Conservation (phyloP, 1,284 basidiomycete genomes). For the Tetrapyrgos nigripes region DNA sequence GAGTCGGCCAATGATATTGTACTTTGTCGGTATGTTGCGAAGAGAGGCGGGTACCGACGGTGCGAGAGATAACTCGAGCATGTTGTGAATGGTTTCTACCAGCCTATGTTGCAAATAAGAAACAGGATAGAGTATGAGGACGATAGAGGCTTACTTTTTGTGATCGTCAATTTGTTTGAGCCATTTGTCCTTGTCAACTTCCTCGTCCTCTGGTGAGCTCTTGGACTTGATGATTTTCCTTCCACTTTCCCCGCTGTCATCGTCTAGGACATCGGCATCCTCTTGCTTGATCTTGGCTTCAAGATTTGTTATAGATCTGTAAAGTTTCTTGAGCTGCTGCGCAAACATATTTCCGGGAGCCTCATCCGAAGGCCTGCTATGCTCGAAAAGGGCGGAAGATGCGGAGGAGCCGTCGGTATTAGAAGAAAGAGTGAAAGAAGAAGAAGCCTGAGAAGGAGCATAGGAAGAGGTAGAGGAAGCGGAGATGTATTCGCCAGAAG, state of each 20-base stretch:
- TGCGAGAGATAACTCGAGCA: constrained; percentile 86
- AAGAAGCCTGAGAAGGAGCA: constrained; percentile 72
- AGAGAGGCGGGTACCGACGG: constrained; percentile 88
- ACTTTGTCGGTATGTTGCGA: constrained; percentile 89
- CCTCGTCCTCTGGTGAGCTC: constrained; percentile 50
- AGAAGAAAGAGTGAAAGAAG: constrained; percentile 78
- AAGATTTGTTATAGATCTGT: constrained; percentile 75
- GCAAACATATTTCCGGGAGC: constrained; percentile 74
- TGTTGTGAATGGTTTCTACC: constrained; percentile 87
- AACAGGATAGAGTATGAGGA: neutral
- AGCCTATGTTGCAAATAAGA: too few species aligned
- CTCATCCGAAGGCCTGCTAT: constrained; percentile 49
- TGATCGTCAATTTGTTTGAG: constrained; percentile 69
- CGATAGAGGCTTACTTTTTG: constrained; percentile 65
- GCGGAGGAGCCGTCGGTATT: constrained; percentile 77
- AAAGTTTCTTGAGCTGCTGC: constrained; percentile 79
- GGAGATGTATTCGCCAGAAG: constrained; percentile 72
- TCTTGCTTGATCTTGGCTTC: constrained; percentile 78
- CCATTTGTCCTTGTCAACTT: constrained; percentile 72
- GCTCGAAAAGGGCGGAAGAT: constrained; percentile 70
- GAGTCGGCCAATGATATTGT: constrained; percentile 92
- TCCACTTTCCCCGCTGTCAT: constrained; percentile 46
- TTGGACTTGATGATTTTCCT: constrained; percentile 63
- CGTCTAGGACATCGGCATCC: constrained; percentile 55
- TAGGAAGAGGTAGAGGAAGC: constrained; percentile 82